Base-by-base conservation (phyloP, 75 land plant species). In the Cunninghamia lanceolata region DNA sequence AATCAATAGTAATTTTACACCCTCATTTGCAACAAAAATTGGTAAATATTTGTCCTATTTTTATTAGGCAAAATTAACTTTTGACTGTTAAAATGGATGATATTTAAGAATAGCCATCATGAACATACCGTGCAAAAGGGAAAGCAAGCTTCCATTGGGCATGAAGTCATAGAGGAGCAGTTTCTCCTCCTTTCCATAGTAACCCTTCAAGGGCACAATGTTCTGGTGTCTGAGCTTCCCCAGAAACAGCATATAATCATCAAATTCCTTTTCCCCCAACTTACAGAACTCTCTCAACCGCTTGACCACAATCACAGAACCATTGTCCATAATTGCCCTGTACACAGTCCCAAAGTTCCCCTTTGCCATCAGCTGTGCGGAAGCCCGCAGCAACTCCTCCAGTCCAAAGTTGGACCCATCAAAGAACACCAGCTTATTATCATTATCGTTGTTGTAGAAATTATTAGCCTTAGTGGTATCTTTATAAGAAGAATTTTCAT, bases 131-230 rank as follows among this genome's bases (percentile, higher is more conserved):
- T 89, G 90, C 28, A 89, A 77, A 19, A 74, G 77, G 2, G 89
- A 56, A 46, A 47, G 47, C 16, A 89, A 43, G 86, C 82, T 89
- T 53, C 90, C 90, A 84, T 87, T 89, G 45, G 83, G 89, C 17
- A 89, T 83, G 39, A 75, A 89, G 73, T 89, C 89, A 46, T 84
- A 89, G 50, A 89, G 84, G 14, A 89, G 90, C 52, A 89, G 39
- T 83, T 87, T 84, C 86, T 89, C 90, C 19, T 87, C 89, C 10
- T 68, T 52, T 36, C 85, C 70, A 53, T 87, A 87, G 34, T 89
- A 89, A 9, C 86, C 88, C 14, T 66, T 68, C 40, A 87, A 39
- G 0, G 71, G 66, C 70, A 89, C 84, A 32, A 89, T 14, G 56
- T 87, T 83, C 19, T 70, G 47, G 35, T 89, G 90, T 43, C 50